Conservation (phyloP, 2,329 filamentous ascomycete genomes). For the Alternaria consortialis region DNA sequence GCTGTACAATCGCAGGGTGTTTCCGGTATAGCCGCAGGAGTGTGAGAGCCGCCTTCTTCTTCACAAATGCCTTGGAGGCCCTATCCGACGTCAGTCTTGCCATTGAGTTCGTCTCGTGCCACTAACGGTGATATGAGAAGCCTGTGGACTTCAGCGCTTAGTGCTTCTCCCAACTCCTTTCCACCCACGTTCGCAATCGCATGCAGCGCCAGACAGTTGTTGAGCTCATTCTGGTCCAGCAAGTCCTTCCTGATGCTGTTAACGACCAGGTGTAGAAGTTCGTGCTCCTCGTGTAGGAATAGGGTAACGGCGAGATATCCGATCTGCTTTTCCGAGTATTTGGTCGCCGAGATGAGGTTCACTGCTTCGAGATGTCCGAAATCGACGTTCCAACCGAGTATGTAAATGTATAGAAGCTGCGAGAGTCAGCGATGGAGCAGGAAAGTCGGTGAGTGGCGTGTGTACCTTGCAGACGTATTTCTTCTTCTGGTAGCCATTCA, state of each 20-base stretch:
- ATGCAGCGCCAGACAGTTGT: conserved; percentile 95
- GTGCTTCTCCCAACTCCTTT: conserved; percentile 94
- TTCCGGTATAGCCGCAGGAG: conserved; percentile 94
- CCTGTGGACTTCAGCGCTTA: conserved; percentile 90
- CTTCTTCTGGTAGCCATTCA: conserved; percentile 98
- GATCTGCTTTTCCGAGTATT: conserved; percentile 99
- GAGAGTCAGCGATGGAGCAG: conserved; percentile 13
- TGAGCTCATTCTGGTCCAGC: conserved; percentile 92
- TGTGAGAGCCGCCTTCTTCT: conserved; percentile 97
- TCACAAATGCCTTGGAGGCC: conserved; percentile 94
- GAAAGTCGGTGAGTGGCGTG: neutral
- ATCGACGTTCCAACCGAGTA: conserved; percentile 98
- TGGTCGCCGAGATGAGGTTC: conserved; percentile 93
- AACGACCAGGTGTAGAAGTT: conserved; percentile 92
- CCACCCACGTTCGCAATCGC: conserved; percentile 98
- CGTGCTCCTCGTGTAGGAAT: conserved; percentile 96
- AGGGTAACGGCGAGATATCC: conserved; percentile 97
- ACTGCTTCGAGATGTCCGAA: conserved; percentile 98
- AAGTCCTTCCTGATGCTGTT: conserved; percentile 98
- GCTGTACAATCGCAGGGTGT: conserved; percentile 89
- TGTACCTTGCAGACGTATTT: conserved; percentile 98
- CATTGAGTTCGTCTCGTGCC: neutral
- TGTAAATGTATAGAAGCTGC: conserved; percentile 95
- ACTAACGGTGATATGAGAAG: conserved; percentile 92
- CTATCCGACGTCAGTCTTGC: conserved; percentile 52